phyloP scores from a whole-genome alignment of 1,139 yeast genomes.

The Pichia sp. region DNA sequence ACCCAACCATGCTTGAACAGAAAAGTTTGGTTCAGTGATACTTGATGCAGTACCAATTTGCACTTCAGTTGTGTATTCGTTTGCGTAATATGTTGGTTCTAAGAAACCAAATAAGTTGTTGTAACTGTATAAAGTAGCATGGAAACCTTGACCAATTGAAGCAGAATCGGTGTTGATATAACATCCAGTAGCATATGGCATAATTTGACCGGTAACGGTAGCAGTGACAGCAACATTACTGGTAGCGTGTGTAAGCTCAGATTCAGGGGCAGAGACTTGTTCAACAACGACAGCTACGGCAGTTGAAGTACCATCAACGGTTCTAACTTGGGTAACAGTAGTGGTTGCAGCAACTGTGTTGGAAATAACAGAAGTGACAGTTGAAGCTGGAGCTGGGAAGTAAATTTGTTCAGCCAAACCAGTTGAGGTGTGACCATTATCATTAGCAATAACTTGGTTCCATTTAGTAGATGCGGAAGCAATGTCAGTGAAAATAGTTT shows the following conservation, averaged over 20 bases:
- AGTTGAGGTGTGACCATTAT: constrained; percentile 21
- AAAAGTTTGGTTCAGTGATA: constrained; percentile 10
- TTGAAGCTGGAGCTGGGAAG: constrained; percentile 6
- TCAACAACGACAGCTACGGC: constrained; percentile 6
- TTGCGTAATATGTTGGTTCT: constrained; percentile 7
- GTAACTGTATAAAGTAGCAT: constrained; percentile 6
- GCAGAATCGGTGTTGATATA: not conserved
- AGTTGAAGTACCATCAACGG: constrained; percentile 1
- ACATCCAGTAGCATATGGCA: constrained; percentile 6
- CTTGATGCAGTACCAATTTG: constrained; percentile 5
- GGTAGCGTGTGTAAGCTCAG: not conserved
- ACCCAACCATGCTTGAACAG: constrained; percentile 5
- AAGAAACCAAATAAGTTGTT: constrained; percentile 4
- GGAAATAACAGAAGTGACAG: constrained; percentile 4
- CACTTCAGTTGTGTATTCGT: constrained; percentile 7
- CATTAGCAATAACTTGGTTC: constrained; percentile 23
- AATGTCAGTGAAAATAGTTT: not conserved
- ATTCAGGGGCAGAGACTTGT: constrained; percentile 2
- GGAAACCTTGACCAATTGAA: constrained; percentile 6
- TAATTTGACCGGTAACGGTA: constrained; percentile 4
- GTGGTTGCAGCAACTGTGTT: constrained; percentile 5
- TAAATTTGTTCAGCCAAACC: constrained; percentile 6
- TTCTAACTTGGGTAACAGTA: not conserved
- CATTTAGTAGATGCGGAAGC: constrained; percentile 1
- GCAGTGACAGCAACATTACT: not conserved